phyloP scores from a whole-genome alignment of 768 basidiomycete species.

The Tricholoma bakamatsutake region DNA sequence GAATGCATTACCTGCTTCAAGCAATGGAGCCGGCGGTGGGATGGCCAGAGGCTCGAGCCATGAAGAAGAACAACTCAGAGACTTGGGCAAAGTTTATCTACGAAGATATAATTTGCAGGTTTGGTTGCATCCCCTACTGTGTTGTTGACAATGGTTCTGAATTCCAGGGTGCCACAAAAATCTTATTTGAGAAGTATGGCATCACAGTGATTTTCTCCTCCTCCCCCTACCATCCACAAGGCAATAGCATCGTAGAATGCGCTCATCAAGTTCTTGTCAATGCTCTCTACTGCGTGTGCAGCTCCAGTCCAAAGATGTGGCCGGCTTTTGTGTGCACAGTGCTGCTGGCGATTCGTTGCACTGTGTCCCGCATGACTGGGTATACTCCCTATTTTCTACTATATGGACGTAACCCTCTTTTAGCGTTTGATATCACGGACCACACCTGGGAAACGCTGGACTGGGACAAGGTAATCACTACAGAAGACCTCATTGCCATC shows the following conservation, averaged over 20 bases:
- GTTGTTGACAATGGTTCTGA: background rate
- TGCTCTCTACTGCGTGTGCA: constrained; percentile 14
- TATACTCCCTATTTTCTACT: constrained; percentile 17
- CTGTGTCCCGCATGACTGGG: constrained; percentile 6
- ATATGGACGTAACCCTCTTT: background rate
- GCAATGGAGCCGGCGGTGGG: constrained; percentile 20
- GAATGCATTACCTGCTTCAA: constrained; percentile 13
- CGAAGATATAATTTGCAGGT: too few relatives aligned
- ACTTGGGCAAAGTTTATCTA: too few relatives aligned
- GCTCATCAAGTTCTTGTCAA: constrained; percentile 20
- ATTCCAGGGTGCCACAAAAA: background rate
- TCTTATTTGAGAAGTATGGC: constrained; percentile 16
- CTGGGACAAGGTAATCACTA: constrained; percentile 6
- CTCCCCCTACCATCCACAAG: constrained; percentile 27
- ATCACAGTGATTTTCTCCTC: constrained; percentile 20
- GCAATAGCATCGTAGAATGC: constrained; percentile 26
- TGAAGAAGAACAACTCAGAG: too few relatives aligned
- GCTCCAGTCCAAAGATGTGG: constrained; percentile 15
- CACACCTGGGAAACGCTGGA: constrained; percentile 17
- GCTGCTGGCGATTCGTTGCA: constrained; percentile 18
- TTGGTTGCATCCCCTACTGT: background rate
- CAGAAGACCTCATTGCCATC: constrained; percentile 20
- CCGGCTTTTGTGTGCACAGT: constrained; percentile 16
- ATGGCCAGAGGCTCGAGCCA: constrained; percentile 19
- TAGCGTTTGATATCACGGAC: constrained; percentile 17